Percentiles rank a stretch among this genome's conserved stretches.
Conservation (phyloP, 441 rosid genomes). For the Eruca vesicaria region DNA sequence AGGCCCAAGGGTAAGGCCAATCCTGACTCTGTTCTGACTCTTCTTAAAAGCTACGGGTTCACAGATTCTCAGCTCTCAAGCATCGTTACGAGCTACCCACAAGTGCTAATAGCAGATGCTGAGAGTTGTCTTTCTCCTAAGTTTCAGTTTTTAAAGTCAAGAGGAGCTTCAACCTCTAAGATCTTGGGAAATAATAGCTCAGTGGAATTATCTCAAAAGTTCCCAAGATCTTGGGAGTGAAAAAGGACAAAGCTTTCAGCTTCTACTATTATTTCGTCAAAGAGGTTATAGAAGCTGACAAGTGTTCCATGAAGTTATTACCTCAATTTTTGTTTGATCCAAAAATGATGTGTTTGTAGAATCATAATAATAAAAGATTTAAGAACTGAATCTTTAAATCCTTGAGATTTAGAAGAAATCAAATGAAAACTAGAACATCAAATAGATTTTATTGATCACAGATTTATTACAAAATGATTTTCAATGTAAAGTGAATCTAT, state of each 20-base stretch:
- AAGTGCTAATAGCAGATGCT: constrained; percentile 11
- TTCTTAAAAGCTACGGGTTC: constrained; percentile 12
- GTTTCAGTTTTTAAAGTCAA: constrained; percentile 36
- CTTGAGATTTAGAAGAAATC: too few species aligned
- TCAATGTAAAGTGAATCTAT: too few species aligned
- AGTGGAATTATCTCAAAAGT: not conserved
- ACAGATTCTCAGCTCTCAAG: constrained; percentile 27
- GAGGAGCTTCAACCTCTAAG: constrained; percentile 34
- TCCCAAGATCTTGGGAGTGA: not conserved
- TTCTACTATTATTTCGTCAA: constrained; percentile 7
- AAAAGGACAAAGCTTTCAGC: not conserved
- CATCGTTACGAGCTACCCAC: constrained; percentile 28
- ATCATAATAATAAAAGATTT: too few species aligned
- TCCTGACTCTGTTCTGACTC: constrained; percentile 19
- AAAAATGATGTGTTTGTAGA: too few species aligned
- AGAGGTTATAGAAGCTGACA: not conserved
- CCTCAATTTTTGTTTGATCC: too few species aligned
- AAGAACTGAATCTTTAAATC: too few species aligned
- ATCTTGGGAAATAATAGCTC: too few species aligned
- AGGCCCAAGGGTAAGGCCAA: not conserved
- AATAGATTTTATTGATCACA: too few species aligned
- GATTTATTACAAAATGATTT: too few species aligned
- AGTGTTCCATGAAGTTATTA: not conserved
- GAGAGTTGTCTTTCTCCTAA: constrained; percentile 32
- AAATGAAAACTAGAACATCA: too few species aligned